These are phyloP conservation scores for Helicocarpus griseus DNA, from an alignment of 2,329 filamentous ascomycete genomes.

Conservation along the genomic window DNA sequence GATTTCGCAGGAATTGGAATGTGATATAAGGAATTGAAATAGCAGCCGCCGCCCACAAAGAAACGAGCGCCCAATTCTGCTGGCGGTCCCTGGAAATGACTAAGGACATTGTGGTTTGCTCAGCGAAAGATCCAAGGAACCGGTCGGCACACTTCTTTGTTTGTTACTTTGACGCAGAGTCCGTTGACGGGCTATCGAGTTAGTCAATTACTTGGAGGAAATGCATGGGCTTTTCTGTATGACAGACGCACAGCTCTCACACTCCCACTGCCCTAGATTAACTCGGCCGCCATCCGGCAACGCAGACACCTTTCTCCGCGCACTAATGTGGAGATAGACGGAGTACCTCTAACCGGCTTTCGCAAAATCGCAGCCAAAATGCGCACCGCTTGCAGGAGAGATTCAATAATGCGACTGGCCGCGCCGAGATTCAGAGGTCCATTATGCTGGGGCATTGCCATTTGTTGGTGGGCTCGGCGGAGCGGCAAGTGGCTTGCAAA, in stretches of 20 bases:
- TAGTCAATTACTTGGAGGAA: background rate
- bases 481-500: background rate
- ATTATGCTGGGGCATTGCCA: no score
- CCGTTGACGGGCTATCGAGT: background rate
- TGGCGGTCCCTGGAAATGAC: background rate
- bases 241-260: no score
- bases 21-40: slow-evolving; percentile 1
- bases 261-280: no score
- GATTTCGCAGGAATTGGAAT: slow-evolving; percentile 5
- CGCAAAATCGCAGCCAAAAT: no score
- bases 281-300: background rate
- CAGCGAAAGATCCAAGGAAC: background rate
- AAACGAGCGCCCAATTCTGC: background rate
- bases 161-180: background rate
- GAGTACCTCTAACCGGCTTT: no score
- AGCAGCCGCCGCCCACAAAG: background rate
- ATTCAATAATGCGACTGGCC: background rate
- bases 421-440: background rate
- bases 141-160: background rate
- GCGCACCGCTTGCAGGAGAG: no score
- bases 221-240: background rate
- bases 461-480: background rate
- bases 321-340: no score
- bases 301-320: background rate
- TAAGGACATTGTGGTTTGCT: background rate